These are phyloP conservation scores for Lentinula aciculospora DNA, from an alignment of 768 basidiomycete genomes.

Conservation along the genomic window DNA sequence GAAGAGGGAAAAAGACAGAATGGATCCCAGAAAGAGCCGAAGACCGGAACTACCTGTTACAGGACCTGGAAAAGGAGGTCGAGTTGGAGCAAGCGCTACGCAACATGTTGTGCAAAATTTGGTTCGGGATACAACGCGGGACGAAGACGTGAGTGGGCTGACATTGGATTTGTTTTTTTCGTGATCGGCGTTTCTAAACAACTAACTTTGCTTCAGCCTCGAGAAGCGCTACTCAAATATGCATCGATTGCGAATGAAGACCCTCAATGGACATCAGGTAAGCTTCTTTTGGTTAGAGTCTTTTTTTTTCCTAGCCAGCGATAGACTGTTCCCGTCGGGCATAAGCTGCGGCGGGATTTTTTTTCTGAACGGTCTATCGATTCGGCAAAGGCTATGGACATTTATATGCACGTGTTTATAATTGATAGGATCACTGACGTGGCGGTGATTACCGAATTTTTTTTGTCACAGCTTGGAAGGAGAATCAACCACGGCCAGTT, in stretches of 20 bases:
- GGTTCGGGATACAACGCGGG: constrained; percentile 84
- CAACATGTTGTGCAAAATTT: constrained; percentile 95
- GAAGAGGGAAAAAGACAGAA: constrained; percentile 82
- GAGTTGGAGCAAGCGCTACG: constrained; percentile 95
- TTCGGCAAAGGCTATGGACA: no score
- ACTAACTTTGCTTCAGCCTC: constrained; percentile 56
- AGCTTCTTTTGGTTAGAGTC: constrained; percentile 22
- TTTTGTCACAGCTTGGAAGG: constrained; percentile 62
- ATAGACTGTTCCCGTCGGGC: constrained; percentile 11
- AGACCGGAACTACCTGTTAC: constrained; percentile 90
- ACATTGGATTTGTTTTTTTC: constrained; percentile 13
- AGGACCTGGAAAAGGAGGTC: constrained; percentile 89
- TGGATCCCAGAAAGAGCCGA: constrained; percentile 88
- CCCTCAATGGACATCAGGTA: constrained; percentile 82
- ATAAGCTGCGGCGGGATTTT: no score
- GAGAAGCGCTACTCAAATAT: constrained; percentile 94
- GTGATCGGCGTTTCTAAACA: constrained; percentile 13
- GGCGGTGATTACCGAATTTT: constrained; percentile 51
- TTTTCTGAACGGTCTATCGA: no score
- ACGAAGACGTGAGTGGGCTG: constrained; percentile 82
- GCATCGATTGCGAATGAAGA: constrained; percentile 72
- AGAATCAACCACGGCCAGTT: constrained; percentile 82
- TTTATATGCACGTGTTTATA: constrained; percentile 12
- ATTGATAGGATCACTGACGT: constrained; percentile 56
- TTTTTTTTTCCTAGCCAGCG: background rate